Conservation (phyloP, 768 basidiomycete species). For the Gymnopilus dilepis region DNA sequence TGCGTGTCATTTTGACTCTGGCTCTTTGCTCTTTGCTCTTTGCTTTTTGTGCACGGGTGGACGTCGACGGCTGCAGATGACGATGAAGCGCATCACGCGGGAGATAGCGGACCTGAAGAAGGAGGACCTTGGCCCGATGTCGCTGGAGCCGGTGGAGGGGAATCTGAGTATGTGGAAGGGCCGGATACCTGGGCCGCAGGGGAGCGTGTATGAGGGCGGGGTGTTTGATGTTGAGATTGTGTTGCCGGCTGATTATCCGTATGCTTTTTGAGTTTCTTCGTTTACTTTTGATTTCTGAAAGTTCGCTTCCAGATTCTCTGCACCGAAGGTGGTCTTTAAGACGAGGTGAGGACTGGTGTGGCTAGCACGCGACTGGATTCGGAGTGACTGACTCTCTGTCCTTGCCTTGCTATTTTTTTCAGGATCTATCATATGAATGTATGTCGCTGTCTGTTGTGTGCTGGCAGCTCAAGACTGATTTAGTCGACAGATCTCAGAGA, state of each 20-base stretch:
- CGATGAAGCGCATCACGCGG: slow-evolving; percentile 82
- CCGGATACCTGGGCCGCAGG: slow-evolving; percentile 81
- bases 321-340: slow-evolving; percentile 76
- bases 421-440: slow-evolving; percentile 92
- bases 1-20: background rate
- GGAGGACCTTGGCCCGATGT: slow-evolving; percentile 80
- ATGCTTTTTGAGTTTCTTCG: slow-evolving; percentile 42
- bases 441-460: slow-evolving; percentile 22
- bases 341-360: slow-evolving; percentile 55
- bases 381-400: background rate
- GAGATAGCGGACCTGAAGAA: slow-evolving; percentile 83
- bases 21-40: too few relatives aligned
- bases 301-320: slow-evolving; percentile 63
- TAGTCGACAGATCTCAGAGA: slow-evolving; percentile 72
- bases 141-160: slow-evolving; percentile 66
- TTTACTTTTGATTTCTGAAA: slow-evolving; percentile 8
- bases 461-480: too few relatives aligned
- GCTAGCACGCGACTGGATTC: background rate
- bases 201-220: slow-evolving; percentile 83
- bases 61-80: slow-evolving; percentile 55
- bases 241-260: slow-evolving; percentile 83
- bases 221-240: slow-evolving; percentile 70
- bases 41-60: too few relatives aligned
- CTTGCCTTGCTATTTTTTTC: slow-evolving; percentile 6
- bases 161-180: slow-evolving; percentile 78